Conservation (phyloP, 2,329 filamentous ascomycete genomes). For the Ceratocystis alfenasii region DNA sequence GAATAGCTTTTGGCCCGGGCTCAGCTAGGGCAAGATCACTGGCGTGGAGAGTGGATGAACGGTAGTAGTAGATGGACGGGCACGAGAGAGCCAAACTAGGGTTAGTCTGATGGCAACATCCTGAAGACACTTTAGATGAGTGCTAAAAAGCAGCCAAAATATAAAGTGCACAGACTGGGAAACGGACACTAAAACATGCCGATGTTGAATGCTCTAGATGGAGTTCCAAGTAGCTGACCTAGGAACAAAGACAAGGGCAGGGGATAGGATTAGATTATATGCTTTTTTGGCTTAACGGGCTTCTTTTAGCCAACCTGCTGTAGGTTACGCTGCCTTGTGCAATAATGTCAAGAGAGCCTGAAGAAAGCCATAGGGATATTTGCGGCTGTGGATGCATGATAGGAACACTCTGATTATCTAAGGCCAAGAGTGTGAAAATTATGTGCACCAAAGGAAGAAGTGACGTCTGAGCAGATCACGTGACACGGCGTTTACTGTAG, state of each 20-base stretch:
- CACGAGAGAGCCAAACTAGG: not conserved
- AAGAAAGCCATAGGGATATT: too few relatives aligned
- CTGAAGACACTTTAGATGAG: not conserved
- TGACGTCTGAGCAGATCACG: not conserved
- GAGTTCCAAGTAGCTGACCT: not conserved
- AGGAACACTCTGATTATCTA: not conserved
- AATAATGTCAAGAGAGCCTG: too few relatives aligned
- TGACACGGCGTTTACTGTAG: not conserved
- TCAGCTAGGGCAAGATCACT: not conserved
- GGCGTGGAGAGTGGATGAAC: not conserved
- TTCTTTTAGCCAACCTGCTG: too few relatives aligned
- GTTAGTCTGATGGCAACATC: not conserved
- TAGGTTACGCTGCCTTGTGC: too few relatives aligned
- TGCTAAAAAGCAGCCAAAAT: not conserved
- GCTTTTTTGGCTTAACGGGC: too few relatives aligned
- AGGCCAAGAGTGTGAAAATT: not conserved
- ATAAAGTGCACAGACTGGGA: slow-evolving; percentile 6
- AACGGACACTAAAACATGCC: not conserved
- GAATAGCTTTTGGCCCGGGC: not conserved
- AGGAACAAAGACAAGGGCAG: not conserved
- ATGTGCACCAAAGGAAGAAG: not conserved
- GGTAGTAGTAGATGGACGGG: not conserved
- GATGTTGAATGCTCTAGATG: not conserved
- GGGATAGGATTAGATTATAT: too few relatives aligned
- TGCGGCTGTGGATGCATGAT: too few relatives aligned